Base-by-base conservation (phyloP, 2,329 filamentous ascomycete species). In the Aspergillus novoparasiticus region DNA sequence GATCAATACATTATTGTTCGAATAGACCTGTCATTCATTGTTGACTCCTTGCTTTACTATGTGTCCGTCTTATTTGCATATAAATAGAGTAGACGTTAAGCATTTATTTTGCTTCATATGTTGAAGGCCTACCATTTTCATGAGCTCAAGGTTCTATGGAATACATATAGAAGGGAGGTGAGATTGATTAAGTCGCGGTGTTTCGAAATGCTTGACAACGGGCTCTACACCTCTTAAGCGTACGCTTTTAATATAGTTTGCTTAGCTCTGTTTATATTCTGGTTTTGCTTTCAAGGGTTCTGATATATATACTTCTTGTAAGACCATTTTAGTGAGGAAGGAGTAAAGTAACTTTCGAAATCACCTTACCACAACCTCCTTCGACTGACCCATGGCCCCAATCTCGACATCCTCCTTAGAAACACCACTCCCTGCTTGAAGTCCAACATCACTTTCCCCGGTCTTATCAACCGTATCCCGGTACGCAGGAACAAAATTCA, bases 401-500 rank as follows among this genome's bases (percentile, higher is more conserved):
- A 46, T 59, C 50, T 67, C 68, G 1, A 72, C 59, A 58, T 67
- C 64, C 45, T 43, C 57, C n/a, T 46, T 64, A 14, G 63, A 63
- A 10, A 61, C 71, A 65, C 75, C 74, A 61, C 79, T 73, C 36
- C 68, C 69, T 34, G 67, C 67, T n/a, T 66, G 66, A 9, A 78
- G 65, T 1, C 83, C 83, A 64, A 86, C 76, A 26, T 79, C 78
- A 8, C 82, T 80, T 41, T 78, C 77, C 0, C 79, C 80, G 48
- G 85, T 79, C 61, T 78, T 81, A 71, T 93, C 90, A 3, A 88
- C 86, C 0, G 88, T 85, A 60, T 84, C 79, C 39, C 84, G 81
- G 72, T 93, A 92, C 3, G 81, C 77, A 0, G 88, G 87, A 5
- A 87, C 79, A 68, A 91, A 91, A 76, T 93, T 93, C 64, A 89